These are phyloP conservation scores for Solanum lycopersicoides DNA, from an alignment of 257 asterid species.

Conservation along the genomic window DNA sequence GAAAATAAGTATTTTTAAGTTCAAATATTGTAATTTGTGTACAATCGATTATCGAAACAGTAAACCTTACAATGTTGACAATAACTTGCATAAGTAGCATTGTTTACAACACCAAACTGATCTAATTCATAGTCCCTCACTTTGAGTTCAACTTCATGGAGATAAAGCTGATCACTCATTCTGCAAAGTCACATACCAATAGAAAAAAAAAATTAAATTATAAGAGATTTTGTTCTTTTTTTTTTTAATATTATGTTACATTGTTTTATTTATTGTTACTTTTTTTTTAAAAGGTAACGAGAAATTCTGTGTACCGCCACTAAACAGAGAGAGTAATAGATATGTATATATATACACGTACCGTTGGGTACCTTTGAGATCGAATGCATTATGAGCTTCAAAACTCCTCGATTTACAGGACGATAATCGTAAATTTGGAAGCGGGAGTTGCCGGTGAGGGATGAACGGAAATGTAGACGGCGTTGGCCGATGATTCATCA, in stretches of 20 bases:
- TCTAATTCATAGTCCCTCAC: slow-evolving; percentile 92
- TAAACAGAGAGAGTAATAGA: background rate
- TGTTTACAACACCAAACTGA: slow-evolving; percentile 87
- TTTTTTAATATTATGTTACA: background rate
- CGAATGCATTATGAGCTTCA: slow-evolving; percentile 21
- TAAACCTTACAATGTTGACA: slow-evolving; percentile 80
- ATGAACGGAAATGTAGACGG: slow-evolving; percentile 14
- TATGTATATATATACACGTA: background rate
- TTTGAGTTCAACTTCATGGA: slow-evolving; percentile 68
- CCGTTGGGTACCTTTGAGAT: slow-evolving; percentile 55
- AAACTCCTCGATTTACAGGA: slow-evolving; percentile 10
- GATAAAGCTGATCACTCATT: slow-evolving; percentile 43
- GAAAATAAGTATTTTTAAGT: background rate
- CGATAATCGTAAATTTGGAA: slow-evolving; percentile 2
- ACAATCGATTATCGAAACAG: background rate
- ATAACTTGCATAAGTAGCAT: slow-evolving; percentile 76
- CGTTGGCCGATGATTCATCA: background rate
- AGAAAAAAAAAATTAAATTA: too few species aligned
- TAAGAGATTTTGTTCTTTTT: too few species aligned
- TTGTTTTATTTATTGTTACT: too few species aligned
- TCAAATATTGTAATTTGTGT: too few species aligned
- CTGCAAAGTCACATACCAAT: slow-evolving; percentile 16
- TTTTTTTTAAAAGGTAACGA: too few species aligned
- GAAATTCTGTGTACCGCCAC: too few species aligned
- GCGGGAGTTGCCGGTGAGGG: background rate